Percentiles rank a stretch among this genome's conserved stretches.
These are phyloP conservation scores for Chalciporus pseudorubinellus DNA, from an alignment of 768 basidiomycete genomes.

Conservation along the genomic window DNA sequence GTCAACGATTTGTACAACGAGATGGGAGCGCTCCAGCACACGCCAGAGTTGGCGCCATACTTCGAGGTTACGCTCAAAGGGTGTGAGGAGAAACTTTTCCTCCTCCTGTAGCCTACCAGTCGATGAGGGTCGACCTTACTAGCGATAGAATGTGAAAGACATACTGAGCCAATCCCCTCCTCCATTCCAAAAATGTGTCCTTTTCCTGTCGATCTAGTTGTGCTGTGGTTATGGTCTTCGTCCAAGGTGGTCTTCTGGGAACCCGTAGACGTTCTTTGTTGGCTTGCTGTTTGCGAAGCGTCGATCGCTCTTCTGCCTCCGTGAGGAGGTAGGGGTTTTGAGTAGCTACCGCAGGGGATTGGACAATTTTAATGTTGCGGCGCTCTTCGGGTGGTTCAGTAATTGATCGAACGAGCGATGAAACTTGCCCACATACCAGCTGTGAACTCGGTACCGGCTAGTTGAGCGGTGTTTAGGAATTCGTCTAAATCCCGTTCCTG, in stretches of 20 bases:
- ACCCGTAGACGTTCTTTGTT: constrained; percentile 78
- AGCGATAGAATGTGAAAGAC: constrained; percentile 29
- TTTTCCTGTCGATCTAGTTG: constrained; percentile 90
- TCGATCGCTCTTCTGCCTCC: constrained; percentile 75
- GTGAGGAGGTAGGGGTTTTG: constrained; percentile 87
- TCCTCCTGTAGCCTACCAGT: constrained; percentile 76
- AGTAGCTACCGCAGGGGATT: constrained; percentile 43
- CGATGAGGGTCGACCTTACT: not conserved
- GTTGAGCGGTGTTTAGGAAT: constrained; percentile 90
- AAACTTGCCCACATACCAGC: constrained; percentile 59
- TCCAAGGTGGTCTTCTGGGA: constrained; percentile 90
- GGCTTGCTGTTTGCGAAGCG: constrained; percentile 69
- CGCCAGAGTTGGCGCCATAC: constrained; percentile 99
- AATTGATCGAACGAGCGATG: not conserved
- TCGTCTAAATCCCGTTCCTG: constrained; percentile 96
- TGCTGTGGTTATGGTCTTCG: constrained; percentile 66
- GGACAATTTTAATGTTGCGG: constrained; percentile 76
- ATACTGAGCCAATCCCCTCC: constrained; percentile 86
- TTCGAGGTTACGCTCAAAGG: constrained; percentile 96
- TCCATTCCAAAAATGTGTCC: constrained; percentile 89
- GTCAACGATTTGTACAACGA: constrained; percentile 95
- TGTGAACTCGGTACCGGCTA: constrained; percentile 94
- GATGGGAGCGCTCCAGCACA: constrained; percentile 90
- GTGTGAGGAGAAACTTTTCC: constrained; percentile 86
- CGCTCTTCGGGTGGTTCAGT: constrained; percentile 47